Base-by-base conservation (phyloP, 176 grass and related monocot species). In the Avena sativa region DNA sequence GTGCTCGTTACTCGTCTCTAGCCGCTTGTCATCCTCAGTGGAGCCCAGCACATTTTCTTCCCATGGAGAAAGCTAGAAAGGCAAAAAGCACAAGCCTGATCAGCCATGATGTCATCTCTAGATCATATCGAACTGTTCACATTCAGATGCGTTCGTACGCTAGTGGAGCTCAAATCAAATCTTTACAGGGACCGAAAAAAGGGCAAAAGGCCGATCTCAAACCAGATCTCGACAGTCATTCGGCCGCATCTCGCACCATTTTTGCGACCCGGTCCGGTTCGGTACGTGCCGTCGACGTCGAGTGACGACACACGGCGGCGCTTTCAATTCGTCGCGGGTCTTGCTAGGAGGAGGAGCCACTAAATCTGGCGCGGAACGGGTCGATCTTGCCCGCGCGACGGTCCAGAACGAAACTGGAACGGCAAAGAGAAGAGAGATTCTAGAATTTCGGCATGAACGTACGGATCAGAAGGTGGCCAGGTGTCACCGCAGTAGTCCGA, bases 171-270 rank as follows among this genome's bases (percentile, higher is more conserved):
- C 48, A 32, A 11, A 76, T 32, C 48, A 53, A 76, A 32, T 76
- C 8, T 34, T 55, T 3, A 10, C 14, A 32, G 26, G 17, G 26
- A 19, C 26, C n/a, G 44, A 49, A 49, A 8, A 74, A 76, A 32
- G 16, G 76, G 71, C 21, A 26, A 76, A 76, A 53, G 48, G 21
- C 56, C 36, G 77, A 61, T 44, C 55, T 44, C 6, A 4, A 17
- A 26, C 71, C 12, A 74, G 26, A 74, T 74, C 44, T 74, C 71
- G 71, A 26, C 71, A 74, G 44, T 23, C 68, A 9, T n/a, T 6
- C 38, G 38, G 38, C 67, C 0, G 17, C 67, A 14, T 2, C 64
- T 0, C 5, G 7, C 13, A 9, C 0, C 12, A 32, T 14, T 30
- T 15, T 2, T 15, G 65, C 52, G 52, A 17, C 15, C 52, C 2